Conservation (phyloP, 2,329 filamentous ascomycete species). For the Rasamsonia emersonii region DNA sequence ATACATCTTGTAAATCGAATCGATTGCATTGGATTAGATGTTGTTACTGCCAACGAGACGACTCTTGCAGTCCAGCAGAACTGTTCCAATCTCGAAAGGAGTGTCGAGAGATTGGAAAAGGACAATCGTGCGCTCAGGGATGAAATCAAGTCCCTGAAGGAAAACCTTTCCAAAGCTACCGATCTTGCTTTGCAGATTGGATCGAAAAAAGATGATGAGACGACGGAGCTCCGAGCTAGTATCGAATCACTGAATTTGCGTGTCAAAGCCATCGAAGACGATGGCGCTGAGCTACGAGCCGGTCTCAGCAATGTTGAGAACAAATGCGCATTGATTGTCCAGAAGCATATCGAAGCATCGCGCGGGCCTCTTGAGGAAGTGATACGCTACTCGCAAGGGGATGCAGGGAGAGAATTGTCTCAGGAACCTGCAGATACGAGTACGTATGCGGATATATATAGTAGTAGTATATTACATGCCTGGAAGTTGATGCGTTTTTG, state of each 20-base stretch:
- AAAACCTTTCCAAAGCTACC: too few species aligned
- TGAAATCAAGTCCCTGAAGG: background rate
- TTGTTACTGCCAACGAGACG: slow-evolving; percentile 7
- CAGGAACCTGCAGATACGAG: too few species aligned
- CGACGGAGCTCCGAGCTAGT: slow-evolving; percentile 1
- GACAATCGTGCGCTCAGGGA: slow-evolving; percentile 7
- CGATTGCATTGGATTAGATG: slow-evolving; percentile 12
- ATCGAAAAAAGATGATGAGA: slow-evolving; percentile 1
- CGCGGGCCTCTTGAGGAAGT: too few species aligned
- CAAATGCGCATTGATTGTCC: background rate
- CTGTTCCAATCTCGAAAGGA: slow-evolving; percentile 6
- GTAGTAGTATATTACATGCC: too few species aligned
- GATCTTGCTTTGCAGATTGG: too few species aligned
- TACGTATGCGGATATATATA: too few species aligned
- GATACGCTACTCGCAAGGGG: too few species aligned
- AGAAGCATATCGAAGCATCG: slow-evolving; percentile 1
- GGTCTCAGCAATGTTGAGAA: slow-evolving; percentile 1
- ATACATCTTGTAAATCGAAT: slow-evolving; percentile 21
- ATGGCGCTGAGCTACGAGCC: slow-evolving; percentile 2
- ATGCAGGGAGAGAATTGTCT: too few species aligned
- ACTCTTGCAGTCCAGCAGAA: slow-evolving; percentile 3
- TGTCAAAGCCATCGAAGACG: slow-evolving; percentile 3
- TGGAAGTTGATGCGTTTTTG: too few species aligned
- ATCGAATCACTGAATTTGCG: slow-evolving; percentile 2
- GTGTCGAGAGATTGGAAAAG: slow-evolving; percentile 5